Conservation (phyloP, 306 rosid species). For the Calophaca sinica region DNA sequence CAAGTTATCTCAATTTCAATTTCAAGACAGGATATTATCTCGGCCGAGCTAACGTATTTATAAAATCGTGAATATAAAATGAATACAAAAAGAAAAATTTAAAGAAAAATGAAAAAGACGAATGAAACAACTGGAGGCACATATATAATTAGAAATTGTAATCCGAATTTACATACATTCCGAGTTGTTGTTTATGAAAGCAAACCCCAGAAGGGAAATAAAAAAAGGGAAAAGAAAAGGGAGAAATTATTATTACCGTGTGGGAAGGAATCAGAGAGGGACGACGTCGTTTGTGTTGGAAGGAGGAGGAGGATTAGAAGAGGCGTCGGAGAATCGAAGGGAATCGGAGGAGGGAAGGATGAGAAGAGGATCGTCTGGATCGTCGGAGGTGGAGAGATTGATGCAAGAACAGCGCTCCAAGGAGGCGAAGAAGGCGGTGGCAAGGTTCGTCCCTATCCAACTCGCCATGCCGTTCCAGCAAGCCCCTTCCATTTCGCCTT, state of each 20-base stretch:
- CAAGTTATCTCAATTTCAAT: too few relatives aligned
- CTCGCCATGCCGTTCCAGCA: conserved; percentile 57
- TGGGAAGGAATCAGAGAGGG: conserved; percentile 46
- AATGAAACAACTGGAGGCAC: too few relatives aligned
- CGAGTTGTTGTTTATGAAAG: neutral
- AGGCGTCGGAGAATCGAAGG: conserved; percentile 29
- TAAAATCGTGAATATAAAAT: too few relatives aligned
- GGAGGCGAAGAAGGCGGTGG: conserved; percentile 72
- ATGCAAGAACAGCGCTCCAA: conserved; percentile 72
- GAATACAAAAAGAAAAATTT: too few relatives aligned
- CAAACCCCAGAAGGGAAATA: neutral
- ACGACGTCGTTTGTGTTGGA: conserved; percentile 50
- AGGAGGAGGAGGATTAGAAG: conserved; percentile 35
- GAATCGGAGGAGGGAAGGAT: conserved; percentile 44
- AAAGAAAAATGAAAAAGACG: too few relatives aligned
- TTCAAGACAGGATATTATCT: too few relatives aligned
- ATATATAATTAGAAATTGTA: neutral
- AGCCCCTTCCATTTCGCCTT: conserved; percentile 19
- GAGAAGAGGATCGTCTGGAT: conserved; percentile 37
- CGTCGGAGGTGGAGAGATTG: conserved; percentile 65
- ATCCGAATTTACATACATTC: neutral
- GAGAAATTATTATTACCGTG: neutral
- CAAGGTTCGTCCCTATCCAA: conserved; percentile 62
- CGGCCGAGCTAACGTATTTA: too few relatives aligned
- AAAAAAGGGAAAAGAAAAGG: neutral